Evolutionary conservation across 345 rosid species (phyloP).

Genomic region (Erysimum cheiranthoides): DNA sequence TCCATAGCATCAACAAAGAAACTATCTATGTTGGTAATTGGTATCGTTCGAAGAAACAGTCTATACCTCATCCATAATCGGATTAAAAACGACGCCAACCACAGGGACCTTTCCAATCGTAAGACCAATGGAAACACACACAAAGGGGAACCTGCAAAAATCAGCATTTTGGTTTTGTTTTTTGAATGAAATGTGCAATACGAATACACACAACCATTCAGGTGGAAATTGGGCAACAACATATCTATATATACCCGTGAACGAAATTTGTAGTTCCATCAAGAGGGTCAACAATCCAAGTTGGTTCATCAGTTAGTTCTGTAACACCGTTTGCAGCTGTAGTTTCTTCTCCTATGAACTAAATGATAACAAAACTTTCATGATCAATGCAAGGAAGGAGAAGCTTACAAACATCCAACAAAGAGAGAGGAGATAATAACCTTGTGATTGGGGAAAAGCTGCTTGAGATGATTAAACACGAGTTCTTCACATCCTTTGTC

Average conservation of each 20-base stretch:
- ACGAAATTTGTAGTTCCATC: constrained; percentile 99
- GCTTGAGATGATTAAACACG: constrained; percentile 78
- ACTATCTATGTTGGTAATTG: background rate
- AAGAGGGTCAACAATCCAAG: constrained; percentile 99
- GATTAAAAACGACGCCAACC: constrained; percentile 92
- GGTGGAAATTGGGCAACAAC: background rate
- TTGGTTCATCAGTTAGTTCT: constrained; percentile 89
- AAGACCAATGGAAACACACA: constrained; percentile 95
- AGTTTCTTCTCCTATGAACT: constrained; percentile 98
- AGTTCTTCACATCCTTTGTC: constrained; percentile 96
- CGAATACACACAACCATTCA: constrained; percentile 13
- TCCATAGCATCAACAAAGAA: constrained; percentile 12
- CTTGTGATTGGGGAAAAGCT: constrained; percentile 73
- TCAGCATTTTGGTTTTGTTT: background rate
- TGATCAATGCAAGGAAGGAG: constrained; percentile 17
- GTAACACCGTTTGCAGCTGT: constrained; percentile 81
- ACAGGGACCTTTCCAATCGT: constrained; percentile 79
- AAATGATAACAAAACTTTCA: background rate
- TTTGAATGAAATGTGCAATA: constrained; percentile 4
- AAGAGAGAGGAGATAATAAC: constrained; percentile 40
- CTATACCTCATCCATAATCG: constrained; percentile 88
- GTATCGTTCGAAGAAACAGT: constrained; percentile 1
- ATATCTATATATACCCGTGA: constrained; percentile 63
- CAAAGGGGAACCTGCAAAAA: constrained; percentile 76
- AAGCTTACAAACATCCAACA: constrained; percentile 12